Base-by-base conservation (phyloP, 75 land plant genomes). In the Picea glauca region DNA sequence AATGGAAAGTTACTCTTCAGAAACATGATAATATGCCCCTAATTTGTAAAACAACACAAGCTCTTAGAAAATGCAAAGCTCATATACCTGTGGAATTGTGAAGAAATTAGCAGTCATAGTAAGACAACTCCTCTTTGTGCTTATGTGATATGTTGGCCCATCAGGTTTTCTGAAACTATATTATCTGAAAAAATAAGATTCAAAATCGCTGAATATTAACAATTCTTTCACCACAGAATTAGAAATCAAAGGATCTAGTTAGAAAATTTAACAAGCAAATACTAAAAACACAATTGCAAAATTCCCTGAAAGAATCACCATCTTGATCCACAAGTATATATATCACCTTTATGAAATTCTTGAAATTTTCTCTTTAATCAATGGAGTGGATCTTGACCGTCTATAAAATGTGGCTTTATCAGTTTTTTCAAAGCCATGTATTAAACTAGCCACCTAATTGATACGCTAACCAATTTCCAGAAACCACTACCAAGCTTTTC, bases 341-440 rank as follows among this genome's bases (percentile, higher is more conserved):
- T 13, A 82, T 80, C 43, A 97, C 87, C 78, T 94, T 90, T 50
- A 97, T 97, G 82, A 92, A 97, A 78, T 97, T 97, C 64, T 74
- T 84, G 14, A 95, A 97, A 4, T 93, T 80, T 97, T 95, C 72
- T 98, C 98, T 80, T 97, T 94, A 54, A 93, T 94, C 99, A 95
- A 97, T 58, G 92, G 80, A 0, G 87, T 77, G 23, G 89, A 80
- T 5, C 98, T 82, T 35, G 96, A 96, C n/a, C 95, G 87, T 75
- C 98, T 97, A 75, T 81, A 94, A 66, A 94, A 92, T 54, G 99
- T 93, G 17, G 99, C 98, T 73, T 89, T 83, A 12, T 87, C 72
- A 61, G 93, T 87, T 63, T 94, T 91, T n/a, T 84, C 88, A 90
- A 97, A 97, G 20, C 95, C 99, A 83, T 97, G 98, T 98, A 97